Base-by-base conservation (phyloP, 1,284 basidiomycete species). In the Marasmius oreades region DNA sequence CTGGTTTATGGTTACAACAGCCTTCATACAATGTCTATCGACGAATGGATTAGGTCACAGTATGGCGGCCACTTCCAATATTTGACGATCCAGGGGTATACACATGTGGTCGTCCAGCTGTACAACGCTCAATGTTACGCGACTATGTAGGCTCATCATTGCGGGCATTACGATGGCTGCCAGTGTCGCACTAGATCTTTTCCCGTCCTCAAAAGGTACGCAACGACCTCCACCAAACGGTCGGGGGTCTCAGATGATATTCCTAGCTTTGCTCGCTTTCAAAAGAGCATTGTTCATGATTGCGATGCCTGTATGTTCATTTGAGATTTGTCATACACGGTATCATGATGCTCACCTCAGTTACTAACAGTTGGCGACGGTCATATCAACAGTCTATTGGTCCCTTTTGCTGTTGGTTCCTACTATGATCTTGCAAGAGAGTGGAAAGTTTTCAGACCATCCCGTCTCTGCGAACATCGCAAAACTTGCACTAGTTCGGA, bases 331-430 rank as follows among this genome's bases (percentile, higher is more conserved):
- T n/a, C 31, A 5, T n/a, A 16, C 53, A 36, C n/a, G 4, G 7
- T 53, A 54, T 45, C 56, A 42, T 42, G n/a, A 33, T 56, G 16
- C 55, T 26, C 51, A 59, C 31, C 28, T 37, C 31, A 37, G 53
- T 28, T n/a, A n/a, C n/a, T n/a, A n/a, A n/a, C 46, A 88, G 85
- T 66, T 90, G 28, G 78, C 82, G 18, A 77, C 88, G 42, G 81
- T 89, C 58, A 80, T 93, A 51, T 81, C 88, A 2, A 70, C 74
- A 28, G 85, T 93, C 55, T 93, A 93, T 71, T 90, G 88, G 88
- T 69, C 78, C 1, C 73, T 91, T 16, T 58, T 88, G 18, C 53
- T 80, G 12, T 63, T 78, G 48, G 69, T 76, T 48, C 86, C 88
- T 0, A 56, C 70, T 12, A 72, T 88, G 23, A 85, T 90, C 55